Conservation (phyloP, 2,329 filamentous ascomycete genomes). For the Alternaria brassicicola region DNA sequence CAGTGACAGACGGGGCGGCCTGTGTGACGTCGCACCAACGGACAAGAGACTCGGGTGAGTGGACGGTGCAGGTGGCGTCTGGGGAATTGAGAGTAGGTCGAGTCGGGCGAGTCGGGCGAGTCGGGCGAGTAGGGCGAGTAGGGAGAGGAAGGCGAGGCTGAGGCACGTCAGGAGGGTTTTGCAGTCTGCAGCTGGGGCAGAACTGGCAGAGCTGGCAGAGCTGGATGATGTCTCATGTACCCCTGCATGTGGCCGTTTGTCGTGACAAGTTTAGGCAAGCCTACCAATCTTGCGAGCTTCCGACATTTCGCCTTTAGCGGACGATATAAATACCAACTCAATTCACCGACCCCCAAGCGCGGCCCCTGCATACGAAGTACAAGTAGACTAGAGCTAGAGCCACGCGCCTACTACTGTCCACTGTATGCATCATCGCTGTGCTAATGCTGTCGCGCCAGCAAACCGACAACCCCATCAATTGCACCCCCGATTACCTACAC, state of each 20-base stretch:
- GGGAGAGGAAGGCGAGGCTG: neutral
- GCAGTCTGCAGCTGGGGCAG: conserved; percentile 10
- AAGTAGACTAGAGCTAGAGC: conserved; percentile 16
- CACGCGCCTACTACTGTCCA: conserved; percentile 12
- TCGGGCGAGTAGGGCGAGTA: no score
- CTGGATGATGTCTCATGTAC: conserved; percentile 15
- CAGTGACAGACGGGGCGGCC: conserved; percentile 8
- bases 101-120: no score
- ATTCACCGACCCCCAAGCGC: conserved; percentile 11
- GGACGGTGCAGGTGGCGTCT: conserved; percentile 2
- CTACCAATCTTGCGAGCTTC: conserved; percentile 7
- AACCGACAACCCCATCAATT: neutral
- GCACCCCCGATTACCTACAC: neutral
- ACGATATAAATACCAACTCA: conserved; percentile 6
- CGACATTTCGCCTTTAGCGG: conserved; percentile 18
- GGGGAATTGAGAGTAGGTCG: neutral
- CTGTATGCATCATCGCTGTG: conserved; percentile 14
- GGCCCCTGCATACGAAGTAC: conserved; percentile 11
- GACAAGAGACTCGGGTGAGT: conserved; percentile 12
- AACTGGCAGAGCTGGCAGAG: conserved; percentile 16
- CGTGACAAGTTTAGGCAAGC: conserved; percentile 10
- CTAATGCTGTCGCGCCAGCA: conserved; percentile 1
- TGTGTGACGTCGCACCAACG: conserved; percentile 6
- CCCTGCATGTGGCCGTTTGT: conserved; percentile 13
- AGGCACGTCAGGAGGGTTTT: conserved; percentile 14